Conservation (phyloP, 139 green algal genomes). For the Chlorella sorokiniana region DNA sequence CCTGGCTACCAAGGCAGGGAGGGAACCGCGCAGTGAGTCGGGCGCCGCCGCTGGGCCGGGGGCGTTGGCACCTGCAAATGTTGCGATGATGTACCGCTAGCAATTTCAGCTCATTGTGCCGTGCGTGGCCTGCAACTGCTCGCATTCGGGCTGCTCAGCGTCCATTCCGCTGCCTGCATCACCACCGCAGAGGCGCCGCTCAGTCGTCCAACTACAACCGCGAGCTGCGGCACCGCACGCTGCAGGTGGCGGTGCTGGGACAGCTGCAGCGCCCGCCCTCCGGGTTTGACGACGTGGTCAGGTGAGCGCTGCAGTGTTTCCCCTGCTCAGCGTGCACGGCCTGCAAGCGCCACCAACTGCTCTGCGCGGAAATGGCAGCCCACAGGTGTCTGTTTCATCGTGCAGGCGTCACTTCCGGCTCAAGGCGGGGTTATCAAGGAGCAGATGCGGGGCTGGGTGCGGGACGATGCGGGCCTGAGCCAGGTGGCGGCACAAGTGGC, state of each 20-base stretch:
- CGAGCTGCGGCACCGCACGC: slow-evolving; percentile 4
- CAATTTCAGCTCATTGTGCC: not conserved
- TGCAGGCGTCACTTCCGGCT: slow-evolving; percentile 26
- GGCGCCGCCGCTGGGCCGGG: not conserved
- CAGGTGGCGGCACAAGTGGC: not conserved
- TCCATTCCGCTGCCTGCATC: not conserved
- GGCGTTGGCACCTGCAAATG: not conserved
- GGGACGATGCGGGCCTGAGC: not conserved
- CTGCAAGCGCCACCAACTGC: slow-evolving; percentile 4
- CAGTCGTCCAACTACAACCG: slow-evolving; percentile 14
- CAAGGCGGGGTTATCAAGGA: slow-evolving; percentile 21
- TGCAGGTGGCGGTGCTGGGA: slow-evolving; percentile 11
- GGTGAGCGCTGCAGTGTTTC: not conserved
- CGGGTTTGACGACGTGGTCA: slow-evolving; percentile 12
- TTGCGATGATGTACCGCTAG: no score
- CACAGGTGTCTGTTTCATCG: not conserved
- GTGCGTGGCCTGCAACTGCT: not conserved
- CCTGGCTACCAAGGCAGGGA: slow-evolving; percentile 62
- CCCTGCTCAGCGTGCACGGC: not conserved
- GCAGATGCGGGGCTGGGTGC: slow-evolving; percentile 27
- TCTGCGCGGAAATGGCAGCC: slow-evolving; percentile 1
- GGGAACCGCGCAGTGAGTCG: slow-evolving; percentile 43
- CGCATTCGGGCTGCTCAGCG: not conserved
- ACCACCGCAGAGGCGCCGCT: not conserved
- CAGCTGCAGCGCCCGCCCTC: slow-evolving; percentile 10